phyloP scores from a whole-genome alignment of 495 filamentous ascomycete genomes.

The Talaromyces borbonicus region DNA sequence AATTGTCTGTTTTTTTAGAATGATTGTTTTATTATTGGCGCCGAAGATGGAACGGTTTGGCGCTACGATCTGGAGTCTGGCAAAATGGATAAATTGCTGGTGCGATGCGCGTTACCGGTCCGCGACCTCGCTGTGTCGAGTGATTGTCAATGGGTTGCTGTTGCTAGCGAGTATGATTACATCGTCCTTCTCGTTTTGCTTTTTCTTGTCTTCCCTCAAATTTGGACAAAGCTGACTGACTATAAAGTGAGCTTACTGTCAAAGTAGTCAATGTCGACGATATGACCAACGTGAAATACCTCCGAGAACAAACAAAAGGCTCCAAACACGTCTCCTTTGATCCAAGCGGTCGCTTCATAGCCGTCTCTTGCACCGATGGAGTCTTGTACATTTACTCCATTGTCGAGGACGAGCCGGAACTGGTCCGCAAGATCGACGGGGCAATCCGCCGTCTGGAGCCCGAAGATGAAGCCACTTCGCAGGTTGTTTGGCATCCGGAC shows the following conservation, averaged over 20 bases:
- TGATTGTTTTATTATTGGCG: constrained; percentile 74
- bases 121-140: constrained; percentile 77
- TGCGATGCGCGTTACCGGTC: constrained; percentile 72
- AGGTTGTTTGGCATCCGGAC: constrained; percentile 86
- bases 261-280: constrained; percentile 78
- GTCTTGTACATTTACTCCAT: constrained; percentile 82
- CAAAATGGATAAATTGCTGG: constrained; percentile 65
- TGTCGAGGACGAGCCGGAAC: constrained; percentile 65
- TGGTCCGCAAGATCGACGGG: constrained; percentile 76
- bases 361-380: constrained; percentile 82
- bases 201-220: no score
- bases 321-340: constrained; percentile 87
- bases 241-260: constrained; percentile 63
- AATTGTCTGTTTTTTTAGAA: no score
- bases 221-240: neutral
- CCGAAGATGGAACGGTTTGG: constrained; percentile 89
- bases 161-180: constrained; percentile 74
- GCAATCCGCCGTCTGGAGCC: constrained; percentile 69
- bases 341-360: constrained; percentile 61
- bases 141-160: constrained; percentile 79
- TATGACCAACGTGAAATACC: constrained; percentile 59
- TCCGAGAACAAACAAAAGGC: constrained; percentile 74
- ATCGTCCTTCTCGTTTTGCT: neutral
- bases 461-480: constrained; percentile 66
- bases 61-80: constrained; percentile 73